A percentile compares a stretch with the other conserved stretches of the same genome.
Evolutionary conservation across 768 basidiomycete genomes (phyloP).

Genomic region (Leccinum fibrillosum): DNA sequence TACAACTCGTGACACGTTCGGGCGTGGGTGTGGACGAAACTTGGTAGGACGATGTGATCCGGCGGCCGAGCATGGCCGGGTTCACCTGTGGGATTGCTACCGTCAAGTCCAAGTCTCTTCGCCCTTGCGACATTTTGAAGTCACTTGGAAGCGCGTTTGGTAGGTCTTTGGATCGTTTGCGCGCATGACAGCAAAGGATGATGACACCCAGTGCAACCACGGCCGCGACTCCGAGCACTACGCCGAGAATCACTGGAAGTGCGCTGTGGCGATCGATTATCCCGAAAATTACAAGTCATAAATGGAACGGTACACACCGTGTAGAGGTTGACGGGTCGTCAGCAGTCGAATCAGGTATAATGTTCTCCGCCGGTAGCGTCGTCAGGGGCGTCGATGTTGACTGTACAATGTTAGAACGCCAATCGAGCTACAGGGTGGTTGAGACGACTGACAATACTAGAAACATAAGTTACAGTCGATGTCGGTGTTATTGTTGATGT

Average conservation of each 20-base stretch:
- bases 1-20: neutral
- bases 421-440: neutral
- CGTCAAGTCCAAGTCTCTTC: neutral
- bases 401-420: neutral
- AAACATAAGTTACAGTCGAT: neutral
- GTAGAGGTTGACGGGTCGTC: neutral
- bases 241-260: constrained; percentile 10
- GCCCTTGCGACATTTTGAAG: neutral
- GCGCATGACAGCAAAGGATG: constrained; percentile 5
- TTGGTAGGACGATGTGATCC: neutral
- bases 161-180: neutral
- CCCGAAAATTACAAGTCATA: neutral
- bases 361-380: neutral
- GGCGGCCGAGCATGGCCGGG: neutral
- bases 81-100: constrained; percentile 1
- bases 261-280: constrained; percentile 6
- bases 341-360: constrained; percentile 4
- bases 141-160: neutral
- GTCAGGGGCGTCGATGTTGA: neutral
- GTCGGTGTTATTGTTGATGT: neutral
- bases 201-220: constrained; percentile 5
- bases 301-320: constrained; percentile 8
- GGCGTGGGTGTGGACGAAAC: neutral
- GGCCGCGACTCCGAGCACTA: constrained; percentile 4
- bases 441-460: neutral